Base-by-base conservation (phyloP, 2,329 filamentous ascomycete species). In the Aspergillus pseudotamarii region DNA sequence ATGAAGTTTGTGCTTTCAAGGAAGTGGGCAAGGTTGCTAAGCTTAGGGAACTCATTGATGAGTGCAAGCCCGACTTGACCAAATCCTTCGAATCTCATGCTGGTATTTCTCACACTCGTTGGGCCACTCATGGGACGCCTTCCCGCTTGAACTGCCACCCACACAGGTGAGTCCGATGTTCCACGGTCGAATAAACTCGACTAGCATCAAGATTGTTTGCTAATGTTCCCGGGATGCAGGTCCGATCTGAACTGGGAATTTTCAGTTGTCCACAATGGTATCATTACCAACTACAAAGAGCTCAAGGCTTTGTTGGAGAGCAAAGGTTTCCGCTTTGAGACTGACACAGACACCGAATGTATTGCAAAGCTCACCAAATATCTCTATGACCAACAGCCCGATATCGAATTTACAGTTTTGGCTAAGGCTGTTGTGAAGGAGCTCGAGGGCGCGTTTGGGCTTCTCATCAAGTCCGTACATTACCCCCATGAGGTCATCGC, bases 221-320 rank as follows among this genome's bases (percentile, higher is more conserved):
- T 53, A 26, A 45, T 32, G 3, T 32, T 16, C 10, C 28, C 21
- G 28, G 19, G 43, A 19, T 21, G 60, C 69, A 96, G 94, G 81
- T 98, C 94, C 70, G 95, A 99, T 80, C 88, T 91, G 73, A 92
- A 84, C 75, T 99, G 94, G 93, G 91, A 99, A 83, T 99, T 99
- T 81, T 87, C 92, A 70, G 90, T 99, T 73, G 95, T 98, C 66
- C 95, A 99, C 90, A 99, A 99, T 83, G 95, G 95, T 78, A 99
- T 99, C 86, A 99, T 99, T 83, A 99, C 95, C 85, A 99, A 99
- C 88, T 99, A 99, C 89, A 99, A 99, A 87, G 95, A 99, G 84
- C 85, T 99, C 75, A 97, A 94, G 89, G 92, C 91, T 67, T 89
- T 99, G 68, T 87, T 99, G 72, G 88, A 91, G 83, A 87, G 86